Percentiles rank a stretch among this genome's conserved stretches.
These are phyloP conservation scores for Penicillium lagena DNA, from an alignment of 495 filamentous ascomycete genomes.

Conservation along the genomic window DNA sequence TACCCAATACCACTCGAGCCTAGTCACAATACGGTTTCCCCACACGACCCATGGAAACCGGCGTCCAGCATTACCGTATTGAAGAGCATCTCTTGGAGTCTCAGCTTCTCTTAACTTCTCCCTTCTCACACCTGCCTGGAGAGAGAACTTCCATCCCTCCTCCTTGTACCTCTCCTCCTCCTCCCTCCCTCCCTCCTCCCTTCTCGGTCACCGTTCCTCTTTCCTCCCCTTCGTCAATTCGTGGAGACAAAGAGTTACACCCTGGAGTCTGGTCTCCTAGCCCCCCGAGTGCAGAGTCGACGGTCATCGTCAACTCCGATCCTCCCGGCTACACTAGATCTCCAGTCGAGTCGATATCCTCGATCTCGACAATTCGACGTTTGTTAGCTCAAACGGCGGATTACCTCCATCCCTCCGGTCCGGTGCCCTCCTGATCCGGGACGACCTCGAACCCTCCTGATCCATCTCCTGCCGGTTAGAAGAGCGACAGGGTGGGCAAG, in stretches of 20 bases:
- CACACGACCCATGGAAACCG: no score
- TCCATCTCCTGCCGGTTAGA: slow-evolving; percentile 43
- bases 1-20: no score
- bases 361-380: slow-evolving; percentile 39
- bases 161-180: slow-evolving; percentile 22
- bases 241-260: slow-evolving; percentile 23
- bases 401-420: slow-evolving; percentile 20
- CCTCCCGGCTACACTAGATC: slow-evolving; percentile 15
- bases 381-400: slow-evolving; percentile 46
- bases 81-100: slow-evolving; percentile 29
- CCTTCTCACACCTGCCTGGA: slow-evolving; percentile 43
- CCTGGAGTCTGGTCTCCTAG: slow-evolving; percentile 32
- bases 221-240: slow-evolving; percentile 47
- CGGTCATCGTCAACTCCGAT: no score
- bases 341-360: slow-evolving; percentile 42
- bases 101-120: slow-evolving; percentile 26
- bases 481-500: slow-evolving; percentile 34
- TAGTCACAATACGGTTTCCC: no score
- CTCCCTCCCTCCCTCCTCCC: slow-evolving; percentile 27
- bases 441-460: slow-evolving; percentile 25
- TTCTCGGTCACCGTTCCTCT: slow-evolving; percentile 34
- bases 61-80: background rate
- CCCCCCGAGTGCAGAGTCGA: no score
- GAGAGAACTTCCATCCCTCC: slow-evolving; percentile 36
- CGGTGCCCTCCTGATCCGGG: slow-evolving; percentile 31